Percentiles rank a stretch among this genome's conserved stretches.
These are phyloP conservation scores for Nicotiana knightiana DNA, from an alignment of 257 asterid species.

Conservation along the genomic window DNA sequence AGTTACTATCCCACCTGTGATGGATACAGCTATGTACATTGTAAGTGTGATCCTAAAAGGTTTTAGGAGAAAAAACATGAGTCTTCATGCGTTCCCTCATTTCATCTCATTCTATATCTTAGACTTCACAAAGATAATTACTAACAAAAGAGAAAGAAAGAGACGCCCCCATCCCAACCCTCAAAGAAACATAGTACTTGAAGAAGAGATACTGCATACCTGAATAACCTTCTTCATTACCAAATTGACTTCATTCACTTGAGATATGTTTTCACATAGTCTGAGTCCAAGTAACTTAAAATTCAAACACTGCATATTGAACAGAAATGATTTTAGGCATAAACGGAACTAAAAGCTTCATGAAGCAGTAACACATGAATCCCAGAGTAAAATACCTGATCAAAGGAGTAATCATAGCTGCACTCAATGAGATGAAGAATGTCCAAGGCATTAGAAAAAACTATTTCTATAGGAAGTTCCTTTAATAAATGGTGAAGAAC, in stretches of 20 bases:
- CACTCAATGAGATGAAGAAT: slow-evolving; percentile 57
- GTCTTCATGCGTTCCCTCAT: neutral
- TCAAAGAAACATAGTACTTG: neutral
- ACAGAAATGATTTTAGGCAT: slow-evolving; percentile 10
- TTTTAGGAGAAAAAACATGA: neutral
- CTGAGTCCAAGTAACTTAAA: slow-evolving; percentile 80
- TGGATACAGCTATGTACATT: neutral
- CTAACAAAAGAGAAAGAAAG: neutral
- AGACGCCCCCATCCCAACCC: neutral
- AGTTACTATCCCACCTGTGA: neutral
- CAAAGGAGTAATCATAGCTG: slow-evolving; percentile 49
- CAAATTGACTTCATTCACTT: slow-evolving; percentile 35
- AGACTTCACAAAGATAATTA: neutral
- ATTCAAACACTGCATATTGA: slow-evolving; percentile 71
- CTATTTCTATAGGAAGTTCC: slow-evolving; percentile 62
- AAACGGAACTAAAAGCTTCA: neutral
- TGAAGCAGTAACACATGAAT: slow-evolving; percentile 7
- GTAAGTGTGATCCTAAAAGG: neutral
- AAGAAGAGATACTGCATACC: slow-evolving; percentile 35
- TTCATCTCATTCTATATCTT: neutral
- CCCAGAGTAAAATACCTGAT: slow-evolving; percentile 48
- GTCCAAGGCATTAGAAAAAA: slow-evolving; percentile 54
- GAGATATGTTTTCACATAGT: slow-evolving; percentile 67
- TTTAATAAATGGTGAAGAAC: slow-evolving; percentile 65
- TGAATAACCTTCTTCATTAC: slow-evolving; percentile 62